A percentile compares a stretch with the other conserved stretches of the same genome.
Conservation (phyloP, 768 basidiomycete genomes). For the Pleurotus pulmonarius region DNA sequence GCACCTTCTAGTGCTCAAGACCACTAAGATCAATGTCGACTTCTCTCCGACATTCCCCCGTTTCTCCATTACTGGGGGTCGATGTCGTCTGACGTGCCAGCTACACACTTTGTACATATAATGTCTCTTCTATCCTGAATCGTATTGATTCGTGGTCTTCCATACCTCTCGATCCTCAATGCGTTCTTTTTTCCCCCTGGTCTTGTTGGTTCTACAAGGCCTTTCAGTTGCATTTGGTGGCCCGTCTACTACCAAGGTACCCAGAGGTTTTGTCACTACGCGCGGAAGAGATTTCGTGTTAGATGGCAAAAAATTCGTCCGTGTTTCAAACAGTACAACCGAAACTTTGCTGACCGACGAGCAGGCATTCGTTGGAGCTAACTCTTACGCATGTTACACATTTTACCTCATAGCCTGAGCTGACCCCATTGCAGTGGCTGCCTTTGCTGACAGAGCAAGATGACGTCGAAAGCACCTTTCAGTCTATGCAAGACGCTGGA, state of each 20-base stretch:
- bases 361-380: constrained; percentile 48
- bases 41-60: constrained; percentile 4
- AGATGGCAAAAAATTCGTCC: constrained; percentile 49
- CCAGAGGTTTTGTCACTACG: constrained; percentile 41
- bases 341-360: not conserved
- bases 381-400: constrained; percentile 40
- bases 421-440: constrained; percentile 39
- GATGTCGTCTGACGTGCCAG: not conserved
- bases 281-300: constrained; percentile 37
- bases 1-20: too few species aligned
- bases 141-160: not conserved
- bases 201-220: not conserved
- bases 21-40: not conserved
- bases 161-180: not conserved
- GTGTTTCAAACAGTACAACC: constrained; percentile 11
- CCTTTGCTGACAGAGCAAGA: constrained; percentile 41
- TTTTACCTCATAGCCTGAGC: not conserved
- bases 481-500: constrained; percentile 43
- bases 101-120: not conserved
- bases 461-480: constrained; percentile 48
- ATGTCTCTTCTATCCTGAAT: not conserved
- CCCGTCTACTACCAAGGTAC: constrained; percentile 12
- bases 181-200: not conserved
- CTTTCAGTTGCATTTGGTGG: not conserved
- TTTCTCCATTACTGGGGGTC: not conserved